Evolutionary conservation across 768 basidiomycete genomes (phyloP), one percentile per base, ranked within the genome.

Genomic region (Russula foetens): DNA sequence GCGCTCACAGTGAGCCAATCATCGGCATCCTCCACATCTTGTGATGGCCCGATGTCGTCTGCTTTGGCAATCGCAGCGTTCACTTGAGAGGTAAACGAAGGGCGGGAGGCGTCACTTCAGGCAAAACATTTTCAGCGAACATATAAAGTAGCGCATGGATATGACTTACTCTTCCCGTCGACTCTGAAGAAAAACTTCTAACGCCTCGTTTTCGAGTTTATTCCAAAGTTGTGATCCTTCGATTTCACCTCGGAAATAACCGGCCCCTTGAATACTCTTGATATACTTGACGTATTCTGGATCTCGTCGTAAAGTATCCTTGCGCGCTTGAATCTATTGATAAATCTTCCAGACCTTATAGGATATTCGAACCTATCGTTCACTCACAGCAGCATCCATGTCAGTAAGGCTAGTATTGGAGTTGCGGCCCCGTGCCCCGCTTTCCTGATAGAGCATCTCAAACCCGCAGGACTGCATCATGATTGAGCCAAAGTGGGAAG

Each of bases 371-470:
- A 58, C 45, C 5, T 11, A 28, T 24, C 21, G 17, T 29, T 53
- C 28, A 70, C 80, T 62, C 67, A 87, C 85, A n/a, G 80, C 81
- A 48, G 81, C 76, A 21, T 69, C 67, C 6, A 73, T 63, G 41
- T 68, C 72, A 56, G 80, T 79, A 33, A 71, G 62, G 3, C 74
- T 70, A 68, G 69, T 65, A 51, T 70, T 75, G 21, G 74, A 63
- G 12, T 64, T 69, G 43, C 77, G 77, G 58, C 74, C 73, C 44
- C 82, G 81, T 49, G 79, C 75, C 71, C 88, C 86, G 60, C 82
- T 87, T 69, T 93, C 93, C 70, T 90, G 86, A 70, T 90, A 98
- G 43, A 97, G 79, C 80, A 98, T 99, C 75, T 99, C 97, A 63
- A 98, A 98, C 1, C 97, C 97, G 63, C 92, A 92, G 2, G 93